Evolutionary conservation across 2,329 filamentous ascomycete species (phyloP), one percentile per base, ranked within the genome.

Genomic region (Epichloe gansuensis): DNA sequence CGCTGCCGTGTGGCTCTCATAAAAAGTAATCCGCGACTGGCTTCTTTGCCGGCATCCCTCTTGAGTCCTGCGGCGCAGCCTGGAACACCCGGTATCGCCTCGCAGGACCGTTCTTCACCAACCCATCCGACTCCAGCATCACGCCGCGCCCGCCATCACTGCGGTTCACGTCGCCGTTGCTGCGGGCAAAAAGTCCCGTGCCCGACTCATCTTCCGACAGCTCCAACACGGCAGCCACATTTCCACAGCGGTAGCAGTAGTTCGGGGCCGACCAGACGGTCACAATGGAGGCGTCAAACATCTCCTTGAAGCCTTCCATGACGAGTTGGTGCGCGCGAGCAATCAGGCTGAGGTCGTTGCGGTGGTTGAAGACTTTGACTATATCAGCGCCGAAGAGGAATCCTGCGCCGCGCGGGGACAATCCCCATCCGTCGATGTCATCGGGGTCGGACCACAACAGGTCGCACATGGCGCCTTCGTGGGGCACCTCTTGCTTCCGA

Each of bases 291-390:
- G 83, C 85, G 64, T 95, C 89, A 63, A 97, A 98, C 90, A 97
- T 97, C 67, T 97, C 93, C 71, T 97, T 97, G 69, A 96, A 98
- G 0, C 93, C 93, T 67, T 98, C 93, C 93, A 97, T 98, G 57
- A 98, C 93, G 23, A 98, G 81, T 68, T 98, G 93, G 65, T 98
- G 93, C 1, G 93, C 93, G 51, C 93, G 82, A 17, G 91, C 93
- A 58, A 98, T 93, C 50, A 98, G 77, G 23, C 85, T 89, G 31
- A 98, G 77, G 63, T 95, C 88, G 66, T 98, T 98, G 53, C 83
- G 81, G 68, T 96, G 85, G 70, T 97, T 98, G 73, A 98, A 98
- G 57, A 84, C 82, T 62, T 93, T 94, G 62, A 97, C 91, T 53
- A 97, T 97, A 64, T 96, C 90, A 3, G 87, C 84, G 49, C 93